Base-by-base conservation (phyloP, 768 basidiomycete genomes). In the Leccinellum albellum region DNA sequence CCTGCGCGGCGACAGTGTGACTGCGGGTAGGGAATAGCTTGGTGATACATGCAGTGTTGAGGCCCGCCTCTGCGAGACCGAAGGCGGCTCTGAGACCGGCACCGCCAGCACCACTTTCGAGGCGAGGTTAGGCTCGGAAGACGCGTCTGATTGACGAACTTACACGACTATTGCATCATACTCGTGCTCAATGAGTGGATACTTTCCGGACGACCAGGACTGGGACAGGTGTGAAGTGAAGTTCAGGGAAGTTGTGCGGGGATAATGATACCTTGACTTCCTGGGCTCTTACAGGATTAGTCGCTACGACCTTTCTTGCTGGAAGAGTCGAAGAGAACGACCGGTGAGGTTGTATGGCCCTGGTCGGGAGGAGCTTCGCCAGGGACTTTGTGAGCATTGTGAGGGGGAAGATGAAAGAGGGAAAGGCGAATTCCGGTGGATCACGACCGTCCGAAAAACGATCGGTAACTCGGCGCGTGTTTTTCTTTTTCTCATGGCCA, bases 11-110 rank as follows among this genome's bases (percentile, higher is more conserved):
- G 59, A 98, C 97, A 33, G 97, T 99, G 72, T 99, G 97, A 79
- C 91, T 94, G 75, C 97, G 84, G 21, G 97, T 98, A 9, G 97
- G 97, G 81, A 98, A 98, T 17, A 99, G 82, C 76, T 98, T 98
- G 64, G 96, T 98, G 74, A 98, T 98, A 71, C 97, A 99, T 20
- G 97, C 97, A 17, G 97, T 98, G 70, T 98, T 98, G 76, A 98
- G 89, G 54, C 97, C 97, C 61, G 93, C 92, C 76, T 98, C 95
- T 56, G 97, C 97, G 42, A 98, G 85, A 77, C 97, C 95, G 73
- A 99, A 99, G 20, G 96, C 96, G 44, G 96, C 97, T 74, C 97
- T 86, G 65, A 99, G 82, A 76, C 97, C 97, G 50, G 97, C 97
- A 74, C 97, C 97, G 64, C 97, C 97, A 24, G 97, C 96, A 70